Evolutionary conservation across 768 basidiomycete genomes (phyloP), one percentile per base, ranked within the genome.

Genomic region (Naganishia friedmannii): DNA sequence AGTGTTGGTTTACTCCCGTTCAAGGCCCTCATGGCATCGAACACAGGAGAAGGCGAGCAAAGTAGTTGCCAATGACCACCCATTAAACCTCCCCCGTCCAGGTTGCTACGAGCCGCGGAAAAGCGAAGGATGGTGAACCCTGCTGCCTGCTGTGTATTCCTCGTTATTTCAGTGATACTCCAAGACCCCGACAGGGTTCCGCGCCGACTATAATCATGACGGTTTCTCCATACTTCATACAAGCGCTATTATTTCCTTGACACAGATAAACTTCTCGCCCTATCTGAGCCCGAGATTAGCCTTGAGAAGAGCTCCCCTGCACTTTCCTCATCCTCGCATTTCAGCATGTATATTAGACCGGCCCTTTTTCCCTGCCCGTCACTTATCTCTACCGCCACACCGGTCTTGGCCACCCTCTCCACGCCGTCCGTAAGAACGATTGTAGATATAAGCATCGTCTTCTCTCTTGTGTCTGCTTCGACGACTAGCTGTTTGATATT

Each of bases 361-460:
- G 94, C 94, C 70, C 95, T 86, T 58, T 86, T 81, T n/a, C 96
- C 96, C 68, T 88, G 85, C 26, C 60, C 39, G 83, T 94, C 91
- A 80, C 91, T 93, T 65, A 99, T 83, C 81, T 98, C 95, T 72
- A 99, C 89, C 54, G 96, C 96, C 48, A 99, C 89, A 17, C 96
- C 96, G 2, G 95, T 98, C 83, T 95, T 97, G 26, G 92, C 96
- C n/a, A 99, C 95, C 55, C 95, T 86, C 82, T 99, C 96, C 31
- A 98, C 95, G 9, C 94, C 96, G 79, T 97, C 94, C 5, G 89
- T 92, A 65, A 97, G 84, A 34, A 99, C 91, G 72, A 98, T 96
- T 7, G 96, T 97, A 51, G 92, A 95, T 73, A 99, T 93, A 51
- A 98, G 81, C 74, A 92, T 84, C 5, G 87, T 84, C 72, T 80